A percentile compares a stretch with the other conserved stretches of the same genome.
phyloP scores from a whole-genome alignment of 441 rosid genomes.

The Arabidopsis lyrata region DNA sequence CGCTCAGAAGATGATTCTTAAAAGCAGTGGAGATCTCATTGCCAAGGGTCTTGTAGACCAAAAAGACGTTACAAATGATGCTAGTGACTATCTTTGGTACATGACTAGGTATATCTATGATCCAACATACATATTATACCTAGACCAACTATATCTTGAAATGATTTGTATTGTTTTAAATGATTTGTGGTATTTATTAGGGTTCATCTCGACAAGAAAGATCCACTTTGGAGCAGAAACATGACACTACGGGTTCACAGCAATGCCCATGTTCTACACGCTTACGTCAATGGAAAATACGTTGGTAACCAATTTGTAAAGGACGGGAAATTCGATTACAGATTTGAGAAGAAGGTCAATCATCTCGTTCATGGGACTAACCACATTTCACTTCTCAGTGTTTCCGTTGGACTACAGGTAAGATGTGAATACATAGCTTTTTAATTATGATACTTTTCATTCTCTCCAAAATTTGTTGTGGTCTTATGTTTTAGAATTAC shows the following conservation, averaged over 20 bases:
- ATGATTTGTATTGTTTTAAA: not conserved
- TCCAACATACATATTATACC: not conserved
- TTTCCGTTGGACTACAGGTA: conserved; percentile 56
- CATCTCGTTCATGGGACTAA: conserved; percentile 48
- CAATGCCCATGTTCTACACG: conserved; percentile 49
- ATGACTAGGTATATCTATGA: conserved; percentile 65
- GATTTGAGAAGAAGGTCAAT: conserved; percentile 44
- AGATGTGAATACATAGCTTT: not conserved
- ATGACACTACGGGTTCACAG: conserved; percentile 62
- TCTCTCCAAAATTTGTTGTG: not conserved
- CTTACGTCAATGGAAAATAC: conserved; percentile 45
- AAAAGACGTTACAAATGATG: conserved; percentile 59
- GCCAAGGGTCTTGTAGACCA: conserved; percentile 64
- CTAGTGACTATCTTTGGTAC: conserved; percentile 78
- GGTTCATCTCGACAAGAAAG: conserved; percentile 46
- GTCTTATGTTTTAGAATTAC: conserved; percentile 40
- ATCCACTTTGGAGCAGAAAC: conserved; percentile 56
- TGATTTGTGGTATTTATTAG: conserved; percentile 18
- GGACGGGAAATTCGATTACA: conserved; percentile 37
- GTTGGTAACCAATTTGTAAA: conserved; percentile 37
- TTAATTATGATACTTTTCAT: not conserved
- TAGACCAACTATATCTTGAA: not conserved
- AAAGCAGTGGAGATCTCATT: conserved; percentile 49
- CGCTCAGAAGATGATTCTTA: conserved; percentile 32
- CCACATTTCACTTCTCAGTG: conserved; percentile 57